A percentile compares a stretch with the other conserved stretches of the same genome.
Evolutionary conservation across 1,284 basidiomycete genomes (phyloP).

Genomic region (Phaffia rhodozyma): DNA sequence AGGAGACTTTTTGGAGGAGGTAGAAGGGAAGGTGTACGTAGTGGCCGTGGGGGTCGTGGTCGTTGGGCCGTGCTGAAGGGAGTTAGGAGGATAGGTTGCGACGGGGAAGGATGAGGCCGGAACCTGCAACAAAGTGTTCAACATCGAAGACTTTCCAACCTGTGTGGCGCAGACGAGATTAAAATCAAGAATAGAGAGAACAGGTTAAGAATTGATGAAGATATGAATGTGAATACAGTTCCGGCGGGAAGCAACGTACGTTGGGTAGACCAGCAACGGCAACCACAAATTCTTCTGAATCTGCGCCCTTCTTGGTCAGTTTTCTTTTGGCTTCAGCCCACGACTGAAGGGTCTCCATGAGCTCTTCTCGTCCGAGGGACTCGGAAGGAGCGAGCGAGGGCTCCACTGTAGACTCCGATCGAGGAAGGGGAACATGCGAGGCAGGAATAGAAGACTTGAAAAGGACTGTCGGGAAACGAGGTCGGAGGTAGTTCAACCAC

Average conservation of each 20-base stretch:
- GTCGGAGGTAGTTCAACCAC: conserved; percentile 62
- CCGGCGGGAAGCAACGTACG: conserved; percentile 38
- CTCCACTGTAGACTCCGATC: conserved; percentile 26
- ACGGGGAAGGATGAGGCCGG: conserved; percentile 35
- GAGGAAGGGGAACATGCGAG: neutral
- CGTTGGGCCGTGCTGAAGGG: conserved; percentile 46
- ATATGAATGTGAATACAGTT: neutral
- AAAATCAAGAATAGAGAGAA: neutral
- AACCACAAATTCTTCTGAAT: conserved; percentile 43
- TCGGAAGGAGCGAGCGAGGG: conserved; percentile 38
- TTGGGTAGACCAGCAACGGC: conserved; percentile 66
- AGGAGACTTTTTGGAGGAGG: conserved; percentile 22
- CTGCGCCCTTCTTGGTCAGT: conserved; percentile 17
- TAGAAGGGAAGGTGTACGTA: conserved; percentile 46
- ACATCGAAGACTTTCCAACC: conserved; percentile 68
- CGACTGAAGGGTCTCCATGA: conserved; percentile 37
- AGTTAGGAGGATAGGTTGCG: conserved; percentile 48
- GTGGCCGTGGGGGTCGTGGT: conserved; percentile 47
- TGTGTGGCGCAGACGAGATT: conserved; percentile 28
- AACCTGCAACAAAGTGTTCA: conserved; percentile 55
- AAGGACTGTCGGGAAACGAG: conserved; percentile 57
- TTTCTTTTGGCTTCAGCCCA: conserved; percentile 36
- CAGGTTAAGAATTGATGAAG: neutral
- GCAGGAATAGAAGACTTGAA: conserved; percentile 51
- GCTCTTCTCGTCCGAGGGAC: conserved; percentile 46